These are phyloP conservation scores for Strombidium stylifer DNA, from an alignment of 73 alveolate species.

Conservation along the genomic window DNA sequence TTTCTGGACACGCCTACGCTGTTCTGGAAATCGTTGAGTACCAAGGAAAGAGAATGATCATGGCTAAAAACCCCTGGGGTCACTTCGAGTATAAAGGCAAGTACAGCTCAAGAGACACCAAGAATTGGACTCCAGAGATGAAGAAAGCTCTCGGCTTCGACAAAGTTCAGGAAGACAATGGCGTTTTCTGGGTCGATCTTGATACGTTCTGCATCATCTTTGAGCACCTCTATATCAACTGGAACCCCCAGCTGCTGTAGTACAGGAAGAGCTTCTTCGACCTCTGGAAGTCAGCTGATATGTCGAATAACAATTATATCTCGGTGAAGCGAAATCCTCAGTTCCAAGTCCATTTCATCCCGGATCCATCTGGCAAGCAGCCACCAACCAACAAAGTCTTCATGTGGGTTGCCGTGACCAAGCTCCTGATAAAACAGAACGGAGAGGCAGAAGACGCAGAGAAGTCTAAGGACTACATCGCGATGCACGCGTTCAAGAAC, in stretches of 20 bases:
- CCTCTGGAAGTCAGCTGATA: conserved; percentile 55
- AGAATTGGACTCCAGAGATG: conserved; percentile 52
- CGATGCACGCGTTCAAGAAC: conserved; percentile 54
- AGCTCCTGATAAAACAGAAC: conserved; percentile 33
- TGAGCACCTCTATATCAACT: conserved; percentile 51
- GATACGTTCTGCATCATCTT: conserved; percentile 51
- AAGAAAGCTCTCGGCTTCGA: conserved; percentile 41
- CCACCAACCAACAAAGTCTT: conserved; percentile 8
- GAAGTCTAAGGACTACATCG: conserved; percentile 44
- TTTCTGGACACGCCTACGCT: conserved; percentile 60
- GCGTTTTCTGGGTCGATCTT: conserved; percentile 65
- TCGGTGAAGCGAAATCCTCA: conserved; percentile 52
- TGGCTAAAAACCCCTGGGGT: conserved; percentile 73
- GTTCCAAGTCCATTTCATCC: conserved; percentile 23
- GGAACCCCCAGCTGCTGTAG: conserved; percentile 60
- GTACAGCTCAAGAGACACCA: conserved; percentile 36
- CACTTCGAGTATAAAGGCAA: conserved; percentile 60
- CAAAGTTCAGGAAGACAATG: conserved; percentile 40
- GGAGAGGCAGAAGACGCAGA: conserved; percentile 49
- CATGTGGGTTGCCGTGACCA: conserved; percentile 53
- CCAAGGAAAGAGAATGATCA: conserved; percentile 24
- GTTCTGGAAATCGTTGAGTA: conserved; percentile 53
- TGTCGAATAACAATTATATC: conserved; percentile 16
- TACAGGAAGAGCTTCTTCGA: conserved; percentile 46
- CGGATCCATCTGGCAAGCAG: conserved; percentile 5